Evolutionary conservation across 345 rosid genomes (phyloP).

Genomic region (Rhodamnia rubescens): DNA sequence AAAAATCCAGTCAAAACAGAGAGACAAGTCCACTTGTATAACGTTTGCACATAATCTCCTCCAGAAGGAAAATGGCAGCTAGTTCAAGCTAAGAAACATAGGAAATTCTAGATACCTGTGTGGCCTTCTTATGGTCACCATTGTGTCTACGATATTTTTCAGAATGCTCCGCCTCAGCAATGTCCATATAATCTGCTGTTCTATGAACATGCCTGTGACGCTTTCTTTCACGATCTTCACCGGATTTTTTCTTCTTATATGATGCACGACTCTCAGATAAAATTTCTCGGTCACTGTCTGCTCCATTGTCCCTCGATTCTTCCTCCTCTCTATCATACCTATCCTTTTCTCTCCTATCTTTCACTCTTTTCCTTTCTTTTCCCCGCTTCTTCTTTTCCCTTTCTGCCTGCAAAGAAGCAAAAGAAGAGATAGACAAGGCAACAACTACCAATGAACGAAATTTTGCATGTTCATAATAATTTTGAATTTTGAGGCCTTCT

Average conservation of each 20-base stretch:
- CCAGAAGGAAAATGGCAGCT: not conserved
- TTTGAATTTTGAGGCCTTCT: not conserved
- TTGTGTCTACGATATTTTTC: constrained; percentile 42
- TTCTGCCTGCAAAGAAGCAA: constrained; percentile 34
- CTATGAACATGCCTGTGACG: constrained; percentile 46
- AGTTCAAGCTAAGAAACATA: not conserved
- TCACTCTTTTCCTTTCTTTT: constrained; percentile 50
- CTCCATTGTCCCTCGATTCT: constrained; percentile 33
- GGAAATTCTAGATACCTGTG: constrained; percentile 30
- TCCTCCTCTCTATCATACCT: constrained; percentile 50
- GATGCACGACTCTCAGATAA: constrained; percentile 19
- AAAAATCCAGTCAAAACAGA: not conserved
- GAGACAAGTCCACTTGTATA: not conserved
- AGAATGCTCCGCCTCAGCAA: constrained; percentile 39
- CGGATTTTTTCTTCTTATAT: constrained; percentile 43
- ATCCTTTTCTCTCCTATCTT: constrained; percentile 61
- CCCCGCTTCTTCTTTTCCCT: constrained; percentile 63
- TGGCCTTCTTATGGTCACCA: constrained; percentile 51
- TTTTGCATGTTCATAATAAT: not conserved
- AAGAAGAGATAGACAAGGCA: not conserved
- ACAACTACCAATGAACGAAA: not conserved
- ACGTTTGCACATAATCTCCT: not conserved
- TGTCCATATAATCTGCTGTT: constrained; percentile 31
- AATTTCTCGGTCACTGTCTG: constrained; percentile 32
- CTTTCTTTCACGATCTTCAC: constrained; percentile 44